Evolutionary conservation across 2,329 filamentous ascomycete species (phyloP), one percentile per base, ranked within the genome.

Genomic region (Cadophora gregata): DNA sequence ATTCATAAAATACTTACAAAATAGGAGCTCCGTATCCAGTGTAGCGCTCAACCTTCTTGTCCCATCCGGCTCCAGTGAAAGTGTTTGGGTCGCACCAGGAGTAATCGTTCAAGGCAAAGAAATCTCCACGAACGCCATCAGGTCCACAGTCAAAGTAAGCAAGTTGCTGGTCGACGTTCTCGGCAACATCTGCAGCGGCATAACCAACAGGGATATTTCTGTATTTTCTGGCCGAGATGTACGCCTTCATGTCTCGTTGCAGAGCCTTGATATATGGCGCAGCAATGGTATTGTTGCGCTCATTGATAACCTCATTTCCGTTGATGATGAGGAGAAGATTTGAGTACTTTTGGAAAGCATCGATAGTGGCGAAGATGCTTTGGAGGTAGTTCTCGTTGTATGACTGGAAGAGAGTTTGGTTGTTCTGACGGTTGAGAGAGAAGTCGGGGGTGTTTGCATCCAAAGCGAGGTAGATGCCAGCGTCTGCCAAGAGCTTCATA

Each of bases 401-500:
- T 1, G 89, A 91, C 19, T 62, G 51, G 38, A n/a, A 59, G 4
- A 64, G 77, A 71, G 66, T 80, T 79, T 58, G 88, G 88, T 63
- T 63, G 21, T 84, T 79, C 58, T 80, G 84, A 68, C 89, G 86
- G 81, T 90, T 90, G 78, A 92, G 79, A 3, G 89, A 90, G 81
- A 91, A 91, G 70, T 86, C 83, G 69, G 89, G 89, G n/a, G 87
- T 89, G 83, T 91, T 91, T 79, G 90, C 86, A 74, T 92, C 89
- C 56, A 92, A 82, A 8, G 90, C 88, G 42, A 92, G 83, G 82
- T 92, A 92, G 81, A 92, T 92, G 70, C 89, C 89, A 68, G 89
- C 89, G 73, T 86, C 87, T 55, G 88, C 87, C 67, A 92, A 81
- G 38, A 83, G 81, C 58, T 80, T 81, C 90, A 92, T 92, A 80